These are phyloP conservation scores for Globisporangium canariense DNA, from an alignment of 352 stramenopile species.

Conservation along the genomic window DNA sequence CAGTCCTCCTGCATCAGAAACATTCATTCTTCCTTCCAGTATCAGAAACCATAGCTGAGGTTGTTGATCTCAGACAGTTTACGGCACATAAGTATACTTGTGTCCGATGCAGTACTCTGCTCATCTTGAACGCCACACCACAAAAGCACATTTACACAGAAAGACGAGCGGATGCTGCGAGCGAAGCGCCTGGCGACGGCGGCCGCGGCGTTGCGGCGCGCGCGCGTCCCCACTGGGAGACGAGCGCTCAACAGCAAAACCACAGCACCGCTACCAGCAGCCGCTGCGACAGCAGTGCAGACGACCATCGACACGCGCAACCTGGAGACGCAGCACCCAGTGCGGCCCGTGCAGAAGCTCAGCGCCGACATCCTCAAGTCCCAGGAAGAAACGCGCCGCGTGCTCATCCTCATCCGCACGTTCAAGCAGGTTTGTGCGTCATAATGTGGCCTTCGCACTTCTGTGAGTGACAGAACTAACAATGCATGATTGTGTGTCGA, in stretches of 20 bases:
- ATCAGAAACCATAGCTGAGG: too few species aligned
- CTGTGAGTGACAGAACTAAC: background rate
- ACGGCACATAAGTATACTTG: too few species aligned
- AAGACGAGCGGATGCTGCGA: constrained; percentile 21
- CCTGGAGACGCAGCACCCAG: constrained; percentile 16
- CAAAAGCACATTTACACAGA: too few species aligned
- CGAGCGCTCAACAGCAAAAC: background rate
- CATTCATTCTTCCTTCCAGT: too few species aligned
- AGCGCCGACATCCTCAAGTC: constrained; percentile 79
- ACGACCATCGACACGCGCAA: constrained; percentile 16
- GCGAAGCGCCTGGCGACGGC: background rate
- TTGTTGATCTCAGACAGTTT: too few species aligned
- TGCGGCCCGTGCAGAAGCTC: constrained; percentile 48
- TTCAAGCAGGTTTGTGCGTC: constrained; percentile 69
- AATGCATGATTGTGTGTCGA: background rate
- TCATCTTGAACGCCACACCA: too few species aligned
- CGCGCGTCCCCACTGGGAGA: background rate
- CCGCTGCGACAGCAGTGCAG: background rate
- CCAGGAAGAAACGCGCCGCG: constrained; percentile 81
- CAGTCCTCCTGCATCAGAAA: too few species aligned
- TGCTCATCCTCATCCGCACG: constrained; percentile 81
- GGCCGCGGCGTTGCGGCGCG: constrained; percentile 4
- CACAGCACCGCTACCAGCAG: background rate
- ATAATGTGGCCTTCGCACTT: background rate
- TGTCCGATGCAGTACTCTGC: too few species aligned